Evolutionary conservation across 805 yeast genomes (phyloP).

Genomic region (Trichomonascus vanleenenianus): DNA sequence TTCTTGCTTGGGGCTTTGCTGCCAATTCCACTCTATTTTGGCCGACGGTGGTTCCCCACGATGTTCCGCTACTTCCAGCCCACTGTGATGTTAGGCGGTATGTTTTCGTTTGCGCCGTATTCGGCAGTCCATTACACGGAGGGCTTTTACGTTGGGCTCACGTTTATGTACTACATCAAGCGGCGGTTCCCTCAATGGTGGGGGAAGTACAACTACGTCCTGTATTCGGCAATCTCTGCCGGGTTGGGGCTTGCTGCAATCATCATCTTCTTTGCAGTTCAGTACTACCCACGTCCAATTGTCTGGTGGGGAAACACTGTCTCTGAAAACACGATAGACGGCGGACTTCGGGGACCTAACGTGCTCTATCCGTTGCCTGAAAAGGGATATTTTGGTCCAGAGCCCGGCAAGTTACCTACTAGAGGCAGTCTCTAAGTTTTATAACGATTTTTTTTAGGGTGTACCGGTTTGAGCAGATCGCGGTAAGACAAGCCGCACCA

Average conservation of each 20-base stretch:
- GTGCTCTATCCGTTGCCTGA: conserved; percentile 8
- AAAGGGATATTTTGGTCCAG: conserved; percentile 14
- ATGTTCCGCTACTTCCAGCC: conserved; percentile 32
- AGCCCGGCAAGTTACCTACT: conserved; percentile 13
- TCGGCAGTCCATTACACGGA: conserved; percentile 38
- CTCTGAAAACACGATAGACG: conserved; percentile 7
- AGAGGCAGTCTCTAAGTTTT: background rate
- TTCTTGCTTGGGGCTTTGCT: conserved; percentile 21
- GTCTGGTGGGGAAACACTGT: conserved; percentile 47
- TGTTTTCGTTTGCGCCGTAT: conserved; percentile 35
- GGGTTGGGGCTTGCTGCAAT: conserved; percentile 45
- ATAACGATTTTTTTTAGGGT: background rate
- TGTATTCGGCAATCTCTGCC: conserved; percentile 41
- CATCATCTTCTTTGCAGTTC: conserved; percentile 37
- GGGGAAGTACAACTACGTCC: conserved; percentile 45
- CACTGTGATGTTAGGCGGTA: conserved; percentile 39
- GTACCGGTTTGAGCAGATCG: too few species aligned
- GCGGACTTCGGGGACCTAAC: conserved; percentile 2
- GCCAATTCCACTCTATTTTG: conserved; percentile 13
- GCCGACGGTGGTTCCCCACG: conserved; percentile 1
- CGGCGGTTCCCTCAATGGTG: conserved; percentile 40
- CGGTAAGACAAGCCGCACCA: background rate
- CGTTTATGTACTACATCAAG: conserved; percentile 40
- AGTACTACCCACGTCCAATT: conserved; percentile 27
- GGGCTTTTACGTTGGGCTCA: conserved; percentile 34